phyloP scores from a whole-genome alignment of 345 rosid genomes.

The Hibiscus trionum region DNA sequence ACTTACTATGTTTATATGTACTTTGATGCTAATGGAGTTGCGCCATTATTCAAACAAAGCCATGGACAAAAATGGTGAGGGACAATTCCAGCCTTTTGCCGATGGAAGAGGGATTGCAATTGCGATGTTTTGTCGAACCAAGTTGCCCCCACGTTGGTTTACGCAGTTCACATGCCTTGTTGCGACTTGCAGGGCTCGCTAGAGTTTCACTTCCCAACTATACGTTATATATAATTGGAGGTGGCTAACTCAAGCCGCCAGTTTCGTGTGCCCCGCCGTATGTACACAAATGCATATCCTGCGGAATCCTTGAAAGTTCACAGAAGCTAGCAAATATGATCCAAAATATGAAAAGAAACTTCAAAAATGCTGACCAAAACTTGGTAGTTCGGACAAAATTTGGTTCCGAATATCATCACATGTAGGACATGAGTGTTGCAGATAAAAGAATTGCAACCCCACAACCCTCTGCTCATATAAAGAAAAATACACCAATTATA shows the following conservation, averaged over 20 bases:
- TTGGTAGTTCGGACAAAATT: background rate
- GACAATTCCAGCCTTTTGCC: background rate
- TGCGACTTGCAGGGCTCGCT: background rate
- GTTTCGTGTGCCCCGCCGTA: background rate
- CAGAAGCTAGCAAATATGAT: background rate
- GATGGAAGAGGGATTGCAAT: background rate
- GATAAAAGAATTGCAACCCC: background rate
- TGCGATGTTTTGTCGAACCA: background rate
- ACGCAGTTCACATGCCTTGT: background rate
- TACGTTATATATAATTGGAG: background rate
- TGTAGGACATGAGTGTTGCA: background rate
- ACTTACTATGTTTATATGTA: too few species aligned
- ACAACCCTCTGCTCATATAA: background rate
- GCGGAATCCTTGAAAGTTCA: background rate
- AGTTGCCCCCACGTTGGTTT: background rate
- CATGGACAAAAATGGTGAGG: background rate
- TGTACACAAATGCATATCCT: background rate
- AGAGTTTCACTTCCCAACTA: background rate
- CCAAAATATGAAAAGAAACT: background rate
- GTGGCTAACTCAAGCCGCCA: background rate
- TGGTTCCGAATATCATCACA: background rate
- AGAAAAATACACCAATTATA: background rate
- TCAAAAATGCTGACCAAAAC: background rate
- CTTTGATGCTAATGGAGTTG: background rate
- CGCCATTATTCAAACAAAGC: too few species aligned